Evolutionary conservation across 345 rosid genomes (phyloP), one percentile per base, ranked within the genome.

Genomic region (Citrus mangshanensis): DNA sequence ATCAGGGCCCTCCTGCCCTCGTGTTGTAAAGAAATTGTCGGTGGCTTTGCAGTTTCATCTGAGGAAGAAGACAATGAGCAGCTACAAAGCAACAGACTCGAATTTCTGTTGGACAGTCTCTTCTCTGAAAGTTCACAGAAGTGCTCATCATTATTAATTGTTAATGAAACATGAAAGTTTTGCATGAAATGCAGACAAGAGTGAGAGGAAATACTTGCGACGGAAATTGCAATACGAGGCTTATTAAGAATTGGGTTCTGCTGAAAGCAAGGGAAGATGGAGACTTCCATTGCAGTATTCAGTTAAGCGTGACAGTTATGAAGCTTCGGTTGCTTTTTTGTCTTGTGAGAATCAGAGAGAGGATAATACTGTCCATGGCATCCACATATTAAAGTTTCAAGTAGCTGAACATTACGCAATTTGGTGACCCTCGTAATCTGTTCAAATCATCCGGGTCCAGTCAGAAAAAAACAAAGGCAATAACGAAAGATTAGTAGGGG

Each of bases 1-100:
- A 95, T 68, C 38, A 95, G 76, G 63, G 88, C 86, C 77, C 98
- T 90, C 78, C 97, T 90, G 74, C 89, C 89, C 38, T 88, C 84
- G 0, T 56, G 75, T 14, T 42, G 77, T 73, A 74, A 80, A 70
- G 86, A 65, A 37, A 77, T 74, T 14, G 67, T 42, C 19, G 18
- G 58, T 60, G 82, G 82, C 68, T 81, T 75, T 6, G 71, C 10
- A 40, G 81, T 62, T 70, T 90, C 82, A 28, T 76, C 32, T 18
- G 87, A 59, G 64, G 90, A 79, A 34, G 95, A 83, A 25, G 93
- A 84, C 77, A 85, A 71, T 3, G 93, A 84, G 83, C 92, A 88
- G 71, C 74, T 82, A 74, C 85, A 86, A 30, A 81, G 81, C 78
- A 80, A 70, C 5, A 56, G 37, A 18, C 60, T 56, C 27, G 82